Evolutionary conservation across 2,329 filamentous ascomycete species (phyloP), one percentile per base, ranked within the genome.

Genomic region (Trichoderma oligosporum): DNA sequence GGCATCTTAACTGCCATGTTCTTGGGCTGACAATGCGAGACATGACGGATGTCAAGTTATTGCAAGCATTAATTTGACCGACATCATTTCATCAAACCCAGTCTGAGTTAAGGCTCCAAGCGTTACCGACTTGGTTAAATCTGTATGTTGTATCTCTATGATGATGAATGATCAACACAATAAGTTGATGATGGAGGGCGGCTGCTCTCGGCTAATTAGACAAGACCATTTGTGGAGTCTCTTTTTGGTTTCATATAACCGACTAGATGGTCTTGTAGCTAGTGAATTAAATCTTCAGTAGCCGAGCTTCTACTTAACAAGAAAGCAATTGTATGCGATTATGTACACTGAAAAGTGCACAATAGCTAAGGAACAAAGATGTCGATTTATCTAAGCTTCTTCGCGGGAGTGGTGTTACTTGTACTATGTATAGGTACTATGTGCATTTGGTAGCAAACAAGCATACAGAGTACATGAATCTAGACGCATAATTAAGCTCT

Each of bases 171-270:
- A 16, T 42, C n/a, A n/a, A n/a, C n/a, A n/a, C n/a, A n/a, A n/a
- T n/a, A n/a, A n/a, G n/a, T n/a, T n/a, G n/a, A n/a, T n/a, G n/a
- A n/a, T n/a, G n/a, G n/a, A n/a, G n/a, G 39, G 51, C 27, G 27
- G 31, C 45, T 29, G 24, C 16, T 22, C 29, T 54, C 52, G 52
- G 52, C 41, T 55, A 55, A 22, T 55, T 38, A 41, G 42, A 14
- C 39, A 29, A 18, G n/a, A n/a, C n/a, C 7, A 27, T 22, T 4
- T n/a, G 52, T 46, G 52, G 52, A 55, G 52, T 55, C 22, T n/a
- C n/a, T n/a, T n/a, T n/a, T 4, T 5, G 31, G 7, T 20, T 20
- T 38, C 24, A 55, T 55, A 55, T 55, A 55, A 41, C 52, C 52
- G 52, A 55, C 24, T 55, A 29, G 31, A 22, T 25, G 9, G 16